Evolutionary conservation across 139 green algal genomes (phyloP), one percentile per base, ranked within the genome.

Genomic region (Raphidocelis subcapitata): DNA sequence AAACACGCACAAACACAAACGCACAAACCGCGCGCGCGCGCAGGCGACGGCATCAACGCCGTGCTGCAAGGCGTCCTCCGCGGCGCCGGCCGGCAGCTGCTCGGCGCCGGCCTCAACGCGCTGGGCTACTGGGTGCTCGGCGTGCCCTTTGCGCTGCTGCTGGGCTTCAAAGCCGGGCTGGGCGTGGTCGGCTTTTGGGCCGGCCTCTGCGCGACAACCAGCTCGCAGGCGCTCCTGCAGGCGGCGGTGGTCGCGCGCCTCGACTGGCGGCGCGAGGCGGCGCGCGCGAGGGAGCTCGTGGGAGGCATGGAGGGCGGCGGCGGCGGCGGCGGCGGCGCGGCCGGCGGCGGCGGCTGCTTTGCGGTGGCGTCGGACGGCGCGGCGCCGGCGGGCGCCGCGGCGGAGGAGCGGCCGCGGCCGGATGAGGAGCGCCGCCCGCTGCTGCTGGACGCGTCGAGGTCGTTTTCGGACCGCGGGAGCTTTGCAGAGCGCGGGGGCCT

Each of bases 31-130:
- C 32, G 29, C 2, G 10, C 20, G 0, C 52, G 20, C 14, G 21
- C 71, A 77, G 78, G 72, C 21, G 88, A 93, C 62, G 89, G 89
- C 47, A 21, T 92, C 12, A 87, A 92, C 32, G 65, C 75, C 2
- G 60, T 78, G 16, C 62, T 87, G 26, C 61, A 73, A 15, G 85
- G 85, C 5, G 65, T 82, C 31, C 77, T 90, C 52, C 57, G 82
- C 4, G 82, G 79, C n/a, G 60, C 37, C 23, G 85, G 82, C 4
- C 62, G 77, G 18, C 83, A 86, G 69, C 67, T 60, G 37, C 46
- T 79, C 12, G 73, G 73, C 12, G 72, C 80, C 3, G 61, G 49
- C 8, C 51, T 82, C 28, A 77, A 81, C 29, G 46, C 67, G 24
- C n/a, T 69, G 10, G 67, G 68, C n/a, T 85, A 82, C 66, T 93